A percentile compares a stretch with the other conserved stretches of the same genome.
phyloP scores from a whole-genome alignment of 768 basidiomycete genomes.

The Termitomyces eurrhizus region DNA sequence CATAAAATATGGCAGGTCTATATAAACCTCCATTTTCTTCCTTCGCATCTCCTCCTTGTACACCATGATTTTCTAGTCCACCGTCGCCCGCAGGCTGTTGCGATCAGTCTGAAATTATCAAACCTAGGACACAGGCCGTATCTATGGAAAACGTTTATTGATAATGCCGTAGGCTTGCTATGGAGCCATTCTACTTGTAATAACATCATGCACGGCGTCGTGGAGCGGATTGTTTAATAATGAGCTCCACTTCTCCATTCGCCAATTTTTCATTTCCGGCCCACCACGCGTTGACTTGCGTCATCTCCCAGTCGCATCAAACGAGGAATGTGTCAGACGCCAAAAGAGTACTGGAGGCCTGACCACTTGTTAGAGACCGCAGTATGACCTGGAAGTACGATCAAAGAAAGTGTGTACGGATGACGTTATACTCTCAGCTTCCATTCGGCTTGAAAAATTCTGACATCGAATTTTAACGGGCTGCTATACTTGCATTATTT shows the following conservation, averaged over 20 bases:
- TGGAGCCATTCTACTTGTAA: too few relatives aligned
- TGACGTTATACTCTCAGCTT: background rate
- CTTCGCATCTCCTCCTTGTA: background rate
- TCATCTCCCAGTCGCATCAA: background rate
- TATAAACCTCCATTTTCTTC: too few relatives aligned
- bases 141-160: too few relatives aligned
- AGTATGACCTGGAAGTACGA: background rate
- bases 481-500: background rate
- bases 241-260: too few relatives aligned
- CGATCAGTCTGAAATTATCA: background rate
- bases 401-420: too few relatives aligned
- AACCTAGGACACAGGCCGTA: background rate
- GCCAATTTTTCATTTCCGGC: too few relatives aligned
- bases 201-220: too few relatives aligned
- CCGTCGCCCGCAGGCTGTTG: background rate
- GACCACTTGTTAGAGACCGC: background rate
- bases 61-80: background rate
- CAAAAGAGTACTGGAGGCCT: background rate
- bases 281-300: too few relatives aligned
- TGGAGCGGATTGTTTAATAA: too few relatives aligned
- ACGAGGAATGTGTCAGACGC: background rate
- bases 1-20: background rate
- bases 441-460: background rate
- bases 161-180: too few relatives aligned
- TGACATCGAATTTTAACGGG: background rate